Percentiles rank a stretch among this genome's conserved stretches.
Conservation (phyloP, 768 basidiomycete genomes). For the Postia placenta region DNA sequence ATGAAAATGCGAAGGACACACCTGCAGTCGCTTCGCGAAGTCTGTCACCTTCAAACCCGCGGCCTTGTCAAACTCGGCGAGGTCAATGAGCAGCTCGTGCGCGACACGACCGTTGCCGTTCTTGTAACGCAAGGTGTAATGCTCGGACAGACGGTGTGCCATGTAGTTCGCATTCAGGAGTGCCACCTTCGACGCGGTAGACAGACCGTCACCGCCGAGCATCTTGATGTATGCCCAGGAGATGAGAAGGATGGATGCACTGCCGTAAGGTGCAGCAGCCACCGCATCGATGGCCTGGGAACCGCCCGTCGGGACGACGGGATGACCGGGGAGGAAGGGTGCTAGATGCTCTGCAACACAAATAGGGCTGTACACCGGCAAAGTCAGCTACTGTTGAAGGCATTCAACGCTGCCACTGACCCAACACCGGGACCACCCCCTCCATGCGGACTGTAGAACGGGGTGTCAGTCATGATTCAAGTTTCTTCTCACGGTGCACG, state of each 20-base stretch:
- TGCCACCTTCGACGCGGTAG: constrained; percentile 79
- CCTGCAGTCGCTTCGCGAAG: constrained; percentile 94
- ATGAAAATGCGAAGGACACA: constrained; percentile 19
- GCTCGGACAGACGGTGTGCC: constrained; percentile 75
- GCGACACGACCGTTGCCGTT: constrained; percentile 91
- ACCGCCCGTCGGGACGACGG: constrained; percentile 60
- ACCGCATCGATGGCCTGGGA: constrained; percentile 79
- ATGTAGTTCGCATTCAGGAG: constrained; percentile 97
- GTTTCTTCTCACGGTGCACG: too few relatives aligned
- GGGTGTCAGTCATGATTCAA: background rate
- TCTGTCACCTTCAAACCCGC: constrained; percentile 92
- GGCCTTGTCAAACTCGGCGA: constrained; percentile 89
- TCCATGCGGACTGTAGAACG: constrained; percentile 72
- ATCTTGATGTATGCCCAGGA: constrained; percentile 99
- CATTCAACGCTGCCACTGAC: constrained; percentile 33
- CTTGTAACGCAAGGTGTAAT: constrained; percentile 85
- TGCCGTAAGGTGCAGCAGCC: constrained; percentile 89
- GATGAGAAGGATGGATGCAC: constrained; percentile 90
- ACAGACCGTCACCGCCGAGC: constrained; percentile 92
- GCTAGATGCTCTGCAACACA: constrained; percentile 91
- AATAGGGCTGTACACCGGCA: constrained; percentile 62
- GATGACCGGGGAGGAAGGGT: constrained; percentile 91
- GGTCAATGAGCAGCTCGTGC: constrained; percentile 92
- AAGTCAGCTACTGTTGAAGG: background rate
- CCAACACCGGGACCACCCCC: constrained; percentile 97